Conservation (phyloP, 2,329 filamentous ascomycete species). For the Pseudogymnoascus sp. region DNA sequence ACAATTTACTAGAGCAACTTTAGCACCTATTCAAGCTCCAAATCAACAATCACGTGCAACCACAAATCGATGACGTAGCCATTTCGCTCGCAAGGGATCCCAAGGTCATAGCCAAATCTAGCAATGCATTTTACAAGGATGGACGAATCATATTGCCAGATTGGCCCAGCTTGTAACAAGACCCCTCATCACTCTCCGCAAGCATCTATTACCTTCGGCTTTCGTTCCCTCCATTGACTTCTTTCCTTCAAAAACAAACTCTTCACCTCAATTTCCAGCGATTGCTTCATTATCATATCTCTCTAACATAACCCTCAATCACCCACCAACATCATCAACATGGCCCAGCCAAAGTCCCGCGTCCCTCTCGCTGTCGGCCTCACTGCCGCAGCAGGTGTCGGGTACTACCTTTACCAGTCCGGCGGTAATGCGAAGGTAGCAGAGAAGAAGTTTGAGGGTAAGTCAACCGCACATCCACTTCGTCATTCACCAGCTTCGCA, state of each 20-base stretch:
- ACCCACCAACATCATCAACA: slow-evolving; percentile 17
- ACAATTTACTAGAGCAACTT: not conserved
- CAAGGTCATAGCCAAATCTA: slow-evolving; percentile 1
- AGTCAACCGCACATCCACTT: slow-evolving; percentile 25
- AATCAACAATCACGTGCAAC: not conserved
- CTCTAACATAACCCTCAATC: slow-evolving; percentile 5
- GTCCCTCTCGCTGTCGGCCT: slow-evolving; percentile 44
- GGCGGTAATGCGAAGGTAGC: slow-evolving; percentile 75
- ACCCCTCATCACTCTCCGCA: slow-evolving; percentile 3
- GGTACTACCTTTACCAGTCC: slow-evolving; percentile 86
- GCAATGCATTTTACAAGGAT: not conserved
- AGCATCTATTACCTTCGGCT: not conserved
- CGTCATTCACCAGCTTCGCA: not conserved
- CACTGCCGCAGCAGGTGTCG: slow-evolving; percentile 57
- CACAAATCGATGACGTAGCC: not conserved
- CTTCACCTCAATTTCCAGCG: not conserved
- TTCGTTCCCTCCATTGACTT: slow-evolving; percentile 1
- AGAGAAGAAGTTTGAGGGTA: slow-evolving; percentile 82
- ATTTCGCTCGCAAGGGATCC: not conserved
- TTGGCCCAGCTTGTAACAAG: not conserved
- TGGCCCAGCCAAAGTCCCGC: slow-evolving; percentile 30
- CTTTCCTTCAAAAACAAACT: slow-evolving; percentile 6
- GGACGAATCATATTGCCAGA: not conserved
- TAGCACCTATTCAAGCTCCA: not conserved
- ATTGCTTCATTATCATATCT: not conserved